Evolutionary conservation across 441 rosid genomes (phyloP), one percentile per base, ranked within the genome.

Genomic region (Corymbia citriodora): DNA sequence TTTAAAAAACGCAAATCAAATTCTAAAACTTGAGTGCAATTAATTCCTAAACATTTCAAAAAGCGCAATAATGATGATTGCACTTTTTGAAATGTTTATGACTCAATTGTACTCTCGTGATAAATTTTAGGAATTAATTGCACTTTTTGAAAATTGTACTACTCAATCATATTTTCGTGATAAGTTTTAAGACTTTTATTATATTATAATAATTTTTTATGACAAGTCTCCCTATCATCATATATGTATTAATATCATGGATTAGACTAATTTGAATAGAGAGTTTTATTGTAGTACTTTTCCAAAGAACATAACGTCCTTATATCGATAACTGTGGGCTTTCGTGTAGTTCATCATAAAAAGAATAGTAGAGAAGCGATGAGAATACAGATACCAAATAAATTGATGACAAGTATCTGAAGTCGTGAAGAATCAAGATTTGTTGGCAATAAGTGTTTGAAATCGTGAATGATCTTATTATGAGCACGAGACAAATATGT

Each of bases 221-320:
- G 27, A 13, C 4, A 61, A 61, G 31, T 27, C 31, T 63, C 33
- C 70, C 33, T 61, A 5, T 5, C 68, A 61, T 12, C 3, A 61
- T 61, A 11, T 61, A 61, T 61, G 31, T 61, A 29, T 61, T 63
- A 63, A 29, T 0, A 63, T 7, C 0, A 10, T 33, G 0, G 1
- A 63, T 29, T 5, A 63, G 10, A 0, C 72, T 63, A 29, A 29
- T 29, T 63, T 63, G 72, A 29, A 63, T 1, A 63, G 36, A 63
- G 70, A 27, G 14, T 27, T 14, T 63, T 63, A 63, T 63, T 63
- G 72, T 63, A 31, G 10, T 63, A 29, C 36, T 63, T 29, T 31
- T 63, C 1, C 18, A 63, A 63, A 63, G 72, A 18, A 63, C 1
- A 63, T 14, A 33, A 7, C 18, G 33, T n/a, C 33, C 72, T n/a